Base-by-base conservation (phyloP, 2,329 filamentous ascomycete genomes). In the Ophiostoma tasmaniense region DNA sequence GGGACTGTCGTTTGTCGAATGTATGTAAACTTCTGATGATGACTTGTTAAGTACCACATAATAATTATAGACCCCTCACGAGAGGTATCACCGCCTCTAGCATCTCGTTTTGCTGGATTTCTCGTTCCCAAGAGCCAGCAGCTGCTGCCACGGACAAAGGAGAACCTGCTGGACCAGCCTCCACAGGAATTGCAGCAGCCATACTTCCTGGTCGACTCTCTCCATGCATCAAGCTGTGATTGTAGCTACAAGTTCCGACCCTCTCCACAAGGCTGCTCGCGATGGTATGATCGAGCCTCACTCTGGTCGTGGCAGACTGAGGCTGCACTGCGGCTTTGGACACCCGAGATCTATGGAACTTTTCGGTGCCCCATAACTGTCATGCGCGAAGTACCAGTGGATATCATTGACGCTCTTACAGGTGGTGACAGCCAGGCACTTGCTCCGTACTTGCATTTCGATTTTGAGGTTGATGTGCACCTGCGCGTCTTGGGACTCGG, bases 251-350 rank as follows among this genome's bases (percentile, higher is more conserved):
- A 30, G 0, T 17, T 33, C 4, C 20, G 42, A 22, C 17, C 28
- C 35, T 33, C 39, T n/a, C 20, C 33, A 1, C 13, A 25, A 10
- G 25, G 14, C 25, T 61, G 55, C 14, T 25, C 25, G 14, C 55
- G 55, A 61, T 28, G 39, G 13, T 73, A 75, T 69, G 64, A 75
- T 71, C 70, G 73, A 13, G 70, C 72, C n/a, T 71, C 70, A n/a
- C 71, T 71, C 66, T 75, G 72, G 74, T 72, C 71, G 17, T 73
- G 74, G 65, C 73, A 75, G 69, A 74, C 74, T 0, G 73, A 75
- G 62, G 72, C 73, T 1, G 71, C 73, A 11, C 72, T 75, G 5
- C 74, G 72, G n/a, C 71, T 75, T 11, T 75, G 74, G 74, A 74
- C 74, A 20, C 74, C 73, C 37, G 74, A 75, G 70, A 74, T 75